A percentile compares a stretch with the other conserved stretches of the same genome.
phyloP scores from a whole-genome alignment of 2,329 filamentous ascomycete genomes.

The Berkeleyomyces rouxiae region DNA sequence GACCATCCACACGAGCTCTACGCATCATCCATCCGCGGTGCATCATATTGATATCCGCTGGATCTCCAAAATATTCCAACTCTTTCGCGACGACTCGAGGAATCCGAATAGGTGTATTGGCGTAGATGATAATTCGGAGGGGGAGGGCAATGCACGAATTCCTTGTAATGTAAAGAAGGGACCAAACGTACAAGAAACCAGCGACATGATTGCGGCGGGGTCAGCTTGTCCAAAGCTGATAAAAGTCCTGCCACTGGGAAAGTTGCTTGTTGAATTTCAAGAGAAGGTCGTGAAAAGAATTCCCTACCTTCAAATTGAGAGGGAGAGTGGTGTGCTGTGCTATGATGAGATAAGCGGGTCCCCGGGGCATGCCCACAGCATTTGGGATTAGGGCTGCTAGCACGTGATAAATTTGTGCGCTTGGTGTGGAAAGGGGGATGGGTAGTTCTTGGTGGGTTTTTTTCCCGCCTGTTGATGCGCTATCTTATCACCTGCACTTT shows the following conservation, averaged over 20 bases:
- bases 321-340: slow-evolving; percentile 11
- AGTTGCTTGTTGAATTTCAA: slow-evolving; percentile 14
- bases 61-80: not conserved
- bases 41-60: not conserved
- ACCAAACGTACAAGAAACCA: slow-evolving; percentile 14
- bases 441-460: not conserved
- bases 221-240: slow-evolving; percentile 16
- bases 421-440: not conserved
- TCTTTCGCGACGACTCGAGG: not conserved
- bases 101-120: not conserved
- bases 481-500: no score
- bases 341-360: slow-evolving; percentile 14
- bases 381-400: slow-evolving; percentile 14
- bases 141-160: not conserved
- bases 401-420: slow-evolving; percentile 13
- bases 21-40: not conserved
- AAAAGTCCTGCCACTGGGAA: slow-evolving; percentile 14
- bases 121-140: slow-evolving; percentile 1
- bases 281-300: slow-evolving; percentile 12
- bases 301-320: slow-evolving; percentile 11
- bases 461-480: not conserved
- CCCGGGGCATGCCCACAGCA: slow-evolving; percentile 12
- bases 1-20: not conserved
- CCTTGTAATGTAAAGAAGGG: slow-evolving; percentile 1
- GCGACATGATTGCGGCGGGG: slow-evolving; percentile 21